Evolutionary conservation across 176 grass and related monocot genomes (phyloP).

Genomic region (Elaeis guineensis): DNA sequence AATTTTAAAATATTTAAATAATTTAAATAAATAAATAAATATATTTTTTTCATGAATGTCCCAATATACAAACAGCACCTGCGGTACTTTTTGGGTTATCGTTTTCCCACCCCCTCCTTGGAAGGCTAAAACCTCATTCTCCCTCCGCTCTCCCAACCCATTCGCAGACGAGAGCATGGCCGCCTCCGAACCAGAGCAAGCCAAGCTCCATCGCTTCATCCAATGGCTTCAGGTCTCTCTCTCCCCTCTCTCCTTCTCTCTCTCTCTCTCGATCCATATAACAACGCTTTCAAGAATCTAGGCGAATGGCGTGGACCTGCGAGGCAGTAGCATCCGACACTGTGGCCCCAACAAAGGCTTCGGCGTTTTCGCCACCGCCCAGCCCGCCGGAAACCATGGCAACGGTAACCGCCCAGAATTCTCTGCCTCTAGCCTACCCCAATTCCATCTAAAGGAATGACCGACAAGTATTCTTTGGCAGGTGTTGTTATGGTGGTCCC

Average conservation of each 20-base stretch:
- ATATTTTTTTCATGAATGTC: too few species aligned
- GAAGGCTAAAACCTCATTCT: too few species aligned
- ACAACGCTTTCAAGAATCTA: conserved; percentile 14
- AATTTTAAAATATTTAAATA: too few species aligned
- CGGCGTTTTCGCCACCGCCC: conserved; percentile 50
- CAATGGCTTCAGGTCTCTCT: conserved; percentile 71
- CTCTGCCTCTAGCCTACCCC: background rate
- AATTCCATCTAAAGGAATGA: too few species aligned
- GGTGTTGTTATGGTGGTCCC: conserved; percentile 83
- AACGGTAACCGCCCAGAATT: conserved; percentile 15
- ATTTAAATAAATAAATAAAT: too few species aligned
- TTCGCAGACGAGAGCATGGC: conserved; percentile 17
- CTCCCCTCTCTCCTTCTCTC: background rate
- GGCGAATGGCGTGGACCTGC: conserved; percentile 65
- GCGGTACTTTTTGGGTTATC: too few species aligned
- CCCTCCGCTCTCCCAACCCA: too few species aligned
- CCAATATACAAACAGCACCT: too few species aligned
- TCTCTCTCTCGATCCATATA: conserved; percentile 3
- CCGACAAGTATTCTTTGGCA: conserved; percentile 1
- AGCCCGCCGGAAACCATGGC: conserved; percentile 23
- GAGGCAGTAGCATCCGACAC: conserved; percentile 49
- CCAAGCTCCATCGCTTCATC: conserved; percentile 68
- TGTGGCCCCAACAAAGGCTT: conserved; percentile 44
- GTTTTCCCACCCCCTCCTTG: too few species aligned
- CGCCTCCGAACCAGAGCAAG: conserved; percentile 18